A percentile compares a stretch with the other conserved stretches of the same genome.
phyloP scores from a whole-genome alignment of 306 rosid species.

The Lagenaria siceraria region DNA sequence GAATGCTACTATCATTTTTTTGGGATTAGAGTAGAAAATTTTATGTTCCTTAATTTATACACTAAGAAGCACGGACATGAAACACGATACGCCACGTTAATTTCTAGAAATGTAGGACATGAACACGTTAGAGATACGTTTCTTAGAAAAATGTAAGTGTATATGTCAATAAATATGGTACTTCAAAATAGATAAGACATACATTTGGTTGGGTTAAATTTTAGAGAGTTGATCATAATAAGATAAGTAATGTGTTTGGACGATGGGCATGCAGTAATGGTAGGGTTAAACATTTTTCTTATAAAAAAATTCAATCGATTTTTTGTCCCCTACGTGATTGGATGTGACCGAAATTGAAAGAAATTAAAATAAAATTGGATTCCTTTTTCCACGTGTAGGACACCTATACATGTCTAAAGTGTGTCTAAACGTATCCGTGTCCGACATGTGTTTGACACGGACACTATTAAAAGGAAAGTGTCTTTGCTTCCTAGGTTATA shows the following conservation, averaged over 20 bases:
- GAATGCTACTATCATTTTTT: background rate
- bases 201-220: background rate
- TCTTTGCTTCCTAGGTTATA: background rate
- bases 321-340: background rate
- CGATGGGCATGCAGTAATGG: background rate
- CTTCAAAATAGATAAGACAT: background rate
- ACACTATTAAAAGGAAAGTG: no score
- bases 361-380: background rate
- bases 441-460: no score
- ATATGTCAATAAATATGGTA: background rate
- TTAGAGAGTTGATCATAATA: background rate
- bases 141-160: background rate
- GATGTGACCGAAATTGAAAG: background rate
- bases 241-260: background rate
- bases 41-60: background rate
- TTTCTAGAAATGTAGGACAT: no score
- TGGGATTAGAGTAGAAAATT: background rate
- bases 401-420: no score
- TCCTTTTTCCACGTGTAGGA: background rate
- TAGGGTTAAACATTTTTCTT: no score
- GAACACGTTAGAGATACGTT: no score
- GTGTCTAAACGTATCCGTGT: no score
- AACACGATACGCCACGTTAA: no score
- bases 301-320: no score
- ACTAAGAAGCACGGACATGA: background rate